Conservation (phyloP, 768 basidiomycete species). For the Boletellus ananiceps region DNA sequence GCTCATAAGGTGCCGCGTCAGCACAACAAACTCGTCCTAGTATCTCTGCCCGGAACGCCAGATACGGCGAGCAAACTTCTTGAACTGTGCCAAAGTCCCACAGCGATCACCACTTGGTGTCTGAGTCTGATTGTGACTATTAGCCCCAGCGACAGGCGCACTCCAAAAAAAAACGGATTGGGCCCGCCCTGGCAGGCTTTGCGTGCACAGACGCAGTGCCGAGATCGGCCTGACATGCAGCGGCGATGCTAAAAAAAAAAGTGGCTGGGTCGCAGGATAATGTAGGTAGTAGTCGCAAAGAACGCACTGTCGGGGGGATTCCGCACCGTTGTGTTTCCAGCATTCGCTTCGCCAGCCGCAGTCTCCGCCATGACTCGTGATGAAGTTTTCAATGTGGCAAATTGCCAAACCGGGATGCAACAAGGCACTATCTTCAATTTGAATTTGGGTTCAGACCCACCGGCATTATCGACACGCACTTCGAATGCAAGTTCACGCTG, state of each 20-base stretch:
- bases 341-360: background rate
- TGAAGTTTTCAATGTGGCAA: background rate
- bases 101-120: background rate
- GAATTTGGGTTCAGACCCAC: too few relatives aligned
- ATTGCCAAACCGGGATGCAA: background rate
- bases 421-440: too few relatives aligned
- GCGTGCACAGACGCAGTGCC: slow-evolving; percentile 8
- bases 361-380: slow-evolving; percentile 2
- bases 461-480: too few relatives aligned
- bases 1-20: slow-evolving; percentile 35
- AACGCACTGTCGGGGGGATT: slow-evolving; percentile 12
- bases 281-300: background rate
- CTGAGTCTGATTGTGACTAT: slow-evolving; percentile 1
- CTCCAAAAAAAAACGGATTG: slow-evolving; percentile 34
- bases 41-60: slow-evolving; percentile 43
- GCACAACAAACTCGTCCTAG: slow-evolving; percentile 47
- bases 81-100: slow-evolving; percentile 37
- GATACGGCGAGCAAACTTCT: slow-evolving; percentile 56
- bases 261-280: background rate
- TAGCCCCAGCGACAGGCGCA: slow-evolving; percentile 14
- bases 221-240: slow-evolving; percentile 32
- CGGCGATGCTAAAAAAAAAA: slow-evolving; percentile 5
- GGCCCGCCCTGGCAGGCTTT: slow-evolving; percentile 41
- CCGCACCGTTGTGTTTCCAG: background rate
- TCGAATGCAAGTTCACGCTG: too few relatives aligned